Base-by-base conservation (phyloP, 108 stramenopile genomes). In the Asterionellopsis glacialis region DNA sequence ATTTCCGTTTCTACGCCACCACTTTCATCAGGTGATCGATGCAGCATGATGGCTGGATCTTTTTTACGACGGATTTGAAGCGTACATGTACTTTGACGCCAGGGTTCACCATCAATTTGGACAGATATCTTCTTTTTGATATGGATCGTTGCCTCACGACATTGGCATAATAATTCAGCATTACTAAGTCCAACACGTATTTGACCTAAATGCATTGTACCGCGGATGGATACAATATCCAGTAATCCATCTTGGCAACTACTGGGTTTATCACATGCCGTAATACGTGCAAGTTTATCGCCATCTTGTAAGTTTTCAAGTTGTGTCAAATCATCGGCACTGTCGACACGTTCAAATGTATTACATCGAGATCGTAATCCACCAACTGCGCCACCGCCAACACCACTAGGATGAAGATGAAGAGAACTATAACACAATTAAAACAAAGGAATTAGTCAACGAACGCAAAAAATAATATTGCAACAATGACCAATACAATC, bases 81-180 rank as follows among this genome's bases (percentile, higher is more conserved):
- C 4, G 70, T 82, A 45, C 86, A 82, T 5, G 44, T 58, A 27
- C 63, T 68, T 45, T 93, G 92, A 47, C 81, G 75, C 91, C 88
- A 92, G 2, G 94, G 94, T 65, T 95, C 94, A 10, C 94, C 94
- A 63, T 95, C 94, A 40, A 95, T 76, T 60, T 95, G 94, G 7
- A 90, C 79, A 13, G 94, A 73, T 43, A 87, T 71, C 54, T 79
- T 88, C 51, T 82, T 85, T 51, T 80, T 80, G 43, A 88, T 70
- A 13, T 69, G 61, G 51, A 95, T 87, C 15, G 63, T 74, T 12
- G 74, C 79, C 49, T 90, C 84, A 5, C 76, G 73, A 52, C 86
- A 89, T 68, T 95, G 94, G 60, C 90, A 85, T 2, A 95, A 23
- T 13, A 68, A 79, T 49, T 86, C 77, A 0, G 90, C 85, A 50